Evolutionary conservation across 306 rosid species (phyloP).

Genomic region (Ormosia emarginata): DNA sequence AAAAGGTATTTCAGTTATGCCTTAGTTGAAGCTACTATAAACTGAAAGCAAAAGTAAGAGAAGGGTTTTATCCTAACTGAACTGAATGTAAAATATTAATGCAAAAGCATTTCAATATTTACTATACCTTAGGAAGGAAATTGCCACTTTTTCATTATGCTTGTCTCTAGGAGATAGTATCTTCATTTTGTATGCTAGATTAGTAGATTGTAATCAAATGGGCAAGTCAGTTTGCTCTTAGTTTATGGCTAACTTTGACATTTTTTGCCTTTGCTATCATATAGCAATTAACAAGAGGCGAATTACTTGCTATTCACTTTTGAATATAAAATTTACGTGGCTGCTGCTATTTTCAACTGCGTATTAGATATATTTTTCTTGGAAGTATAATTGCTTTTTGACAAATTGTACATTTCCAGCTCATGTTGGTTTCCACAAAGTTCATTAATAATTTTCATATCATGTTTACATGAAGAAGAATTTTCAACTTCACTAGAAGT

Average conservation of each 20-base stretch:
- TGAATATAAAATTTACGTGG: not conserved
- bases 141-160: not conserved
- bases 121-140: not conserved
- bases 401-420: not conserved
- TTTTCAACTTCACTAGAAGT: not conserved
- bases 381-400: not conserved
- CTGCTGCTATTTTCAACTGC: not conserved
- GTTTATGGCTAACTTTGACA: not conserved
- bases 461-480: not conserved
- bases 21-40: too few species aligned
- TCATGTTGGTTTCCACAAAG: not conserved
- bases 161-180: not conserved
- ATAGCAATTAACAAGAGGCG: not conserved
- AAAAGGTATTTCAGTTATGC: not conserved
- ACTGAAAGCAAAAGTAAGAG: too few species aligned
- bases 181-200: not conserved
- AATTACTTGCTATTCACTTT: not conserved
- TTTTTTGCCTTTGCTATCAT: not conserved
- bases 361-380: not conserved
- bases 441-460: not conserved
- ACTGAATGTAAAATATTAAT: not conserved
- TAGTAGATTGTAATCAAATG: not conserved
- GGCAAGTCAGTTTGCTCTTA: not conserved
- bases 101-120: not conserved
- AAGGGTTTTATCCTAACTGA: not conserved